These are phyloP conservation scores for Lactarius akahatsu DNA, from an alignment of 768 basidiomycete species.

Conservation along the genomic window DNA sequence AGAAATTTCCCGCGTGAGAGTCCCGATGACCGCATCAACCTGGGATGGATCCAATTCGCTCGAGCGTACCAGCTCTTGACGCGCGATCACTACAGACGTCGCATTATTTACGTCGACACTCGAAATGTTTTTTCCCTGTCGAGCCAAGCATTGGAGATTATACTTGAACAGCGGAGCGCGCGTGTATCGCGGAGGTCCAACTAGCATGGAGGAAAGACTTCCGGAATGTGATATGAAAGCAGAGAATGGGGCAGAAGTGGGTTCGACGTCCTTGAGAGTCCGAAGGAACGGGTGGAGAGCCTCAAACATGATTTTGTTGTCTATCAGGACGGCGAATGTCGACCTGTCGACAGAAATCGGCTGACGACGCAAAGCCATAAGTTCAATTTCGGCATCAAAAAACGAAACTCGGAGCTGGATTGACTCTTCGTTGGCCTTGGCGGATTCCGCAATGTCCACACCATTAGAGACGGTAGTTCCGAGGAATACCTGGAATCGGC, in stretches of 20 bases:
- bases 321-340: conserved; percentile 25
- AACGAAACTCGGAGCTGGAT: conserved; percentile 56
- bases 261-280: conserved; percentile 24
- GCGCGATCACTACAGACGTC: conserved; percentile 48
- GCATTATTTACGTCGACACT: conserved; percentile 44
- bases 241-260: conserved; percentile 25
- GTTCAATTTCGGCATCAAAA: conserved; percentile 58
- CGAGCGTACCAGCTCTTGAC: conserved; percentile 42
- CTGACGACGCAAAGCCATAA: conserved; percentile 44
- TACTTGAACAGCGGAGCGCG: conserved; percentile 53
- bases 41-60: conserved; percentile 72
- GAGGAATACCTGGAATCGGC: conserved; percentile 44
- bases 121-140: conserved; percentile 37
- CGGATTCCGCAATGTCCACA: conserved; percentile 48
- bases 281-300: conserved; percentile 26
- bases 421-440: conserved; percentile 35
- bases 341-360: conserved; percentile 31
- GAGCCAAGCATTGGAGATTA: conserved; percentile 49
- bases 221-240: conserved; percentile 9
- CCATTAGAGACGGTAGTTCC: conserved; percentile 49
- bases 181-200: conserved; percentile 17
- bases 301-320: conserved; percentile 27
- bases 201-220: neutral
- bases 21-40: conserved; percentile 63
- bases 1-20: conserved; percentile 56